Conservation (phyloP, 2,329 filamentous ascomycete genomes). For the Colletotrichum sojae region DNA sequence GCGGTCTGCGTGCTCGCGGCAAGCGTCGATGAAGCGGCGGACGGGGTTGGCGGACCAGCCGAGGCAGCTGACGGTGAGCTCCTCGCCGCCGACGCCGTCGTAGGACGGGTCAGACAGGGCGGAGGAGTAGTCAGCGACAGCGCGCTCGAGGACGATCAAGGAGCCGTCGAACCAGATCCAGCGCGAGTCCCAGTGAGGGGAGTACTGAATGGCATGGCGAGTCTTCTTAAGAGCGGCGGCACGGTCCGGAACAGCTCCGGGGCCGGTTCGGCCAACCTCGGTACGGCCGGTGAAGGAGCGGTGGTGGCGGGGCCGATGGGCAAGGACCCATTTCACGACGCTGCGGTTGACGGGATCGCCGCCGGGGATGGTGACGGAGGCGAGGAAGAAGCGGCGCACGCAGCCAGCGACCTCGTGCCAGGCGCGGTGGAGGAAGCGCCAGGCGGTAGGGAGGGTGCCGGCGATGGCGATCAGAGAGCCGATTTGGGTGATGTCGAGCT, state of each 20-base stretch:
- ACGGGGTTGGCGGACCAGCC: conserved; percentile 66
- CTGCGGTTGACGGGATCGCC: conserved; percentile 61
- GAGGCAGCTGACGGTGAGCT: conserved; percentile 64
- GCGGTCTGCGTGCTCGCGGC: conserved; percentile 62
- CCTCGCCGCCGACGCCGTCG: conserved; percentile 61
- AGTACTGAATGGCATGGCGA: conserved; percentile 57
- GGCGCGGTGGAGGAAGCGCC: conserved; percentile 53
- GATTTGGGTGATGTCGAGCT: conserved; percentile 61
- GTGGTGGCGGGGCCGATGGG: conserved; percentile 55
- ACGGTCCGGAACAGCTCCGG: conserved; percentile 52
- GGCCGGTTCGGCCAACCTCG: conserved; percentile 49
- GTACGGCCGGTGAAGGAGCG: conserved; percentile 62
- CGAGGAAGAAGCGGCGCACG: conserved; percentile 59
- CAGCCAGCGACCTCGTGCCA: conserved; percentile 57
- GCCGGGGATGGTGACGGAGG: conserved; percentile 59
- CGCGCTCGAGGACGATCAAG: conserved; percentile 61
- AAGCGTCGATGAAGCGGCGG: conserved; percentile 60
- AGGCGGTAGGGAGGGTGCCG: conserved; percentile 57
- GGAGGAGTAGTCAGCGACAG: conserved; percentile 54
- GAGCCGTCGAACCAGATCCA: conserved; percentile 66
- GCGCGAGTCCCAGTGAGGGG: conserved; percentile 59
- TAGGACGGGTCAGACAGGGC: conserved; percentile 58
- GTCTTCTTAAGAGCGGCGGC: conserved; percentile 59
- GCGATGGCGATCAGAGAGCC: conserved; percentile 61
- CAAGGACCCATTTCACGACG: conserved; percentile 61